phyloP scores from a whole-genome alignment of 2,329 filamentous ascomycete species.

The Zopfia rhizophila region DNA sequence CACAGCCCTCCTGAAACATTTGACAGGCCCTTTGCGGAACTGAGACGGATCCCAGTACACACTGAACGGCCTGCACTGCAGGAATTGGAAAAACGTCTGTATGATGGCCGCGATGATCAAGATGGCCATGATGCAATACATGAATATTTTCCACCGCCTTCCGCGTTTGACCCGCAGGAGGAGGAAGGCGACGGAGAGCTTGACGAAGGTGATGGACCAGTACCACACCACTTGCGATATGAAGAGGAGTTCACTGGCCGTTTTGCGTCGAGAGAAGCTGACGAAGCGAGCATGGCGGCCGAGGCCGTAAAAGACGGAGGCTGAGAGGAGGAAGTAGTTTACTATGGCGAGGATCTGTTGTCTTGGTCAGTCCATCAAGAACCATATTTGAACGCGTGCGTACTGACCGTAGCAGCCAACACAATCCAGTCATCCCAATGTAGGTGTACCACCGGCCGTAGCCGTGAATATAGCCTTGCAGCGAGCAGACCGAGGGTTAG shows the following conservation, averaged over 20 bases:
- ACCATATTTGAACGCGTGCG: neutral
- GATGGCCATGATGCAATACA: constrained; percentile 28
- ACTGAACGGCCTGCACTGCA: constrained; percentile 37
- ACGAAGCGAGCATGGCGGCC: constrained; percentile 36
- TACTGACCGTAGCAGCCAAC: constrained; percentile 29
- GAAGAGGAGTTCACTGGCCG: constrained; percentile 35
- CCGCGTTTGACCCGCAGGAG: constrained; percentile 35
- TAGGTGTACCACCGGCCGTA: constrained; percentile 19
- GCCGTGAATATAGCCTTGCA: constrained; percentile 33
- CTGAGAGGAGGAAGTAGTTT: constrained; percentile 30
- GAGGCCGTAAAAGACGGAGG: constrained; percentile 32
- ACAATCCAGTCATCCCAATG: constrained; percentile 36
- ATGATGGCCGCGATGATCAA: constrained; percentile 26
- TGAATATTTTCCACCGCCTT: constrained; percentile 31
- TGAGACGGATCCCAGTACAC: constrained; percentile 37
- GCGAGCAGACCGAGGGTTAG: constrained; percentile 27
- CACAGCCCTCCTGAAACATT: constrained; percentile 23
- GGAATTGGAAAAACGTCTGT: constrained; percentile 36
- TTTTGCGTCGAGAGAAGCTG: constrained; percentile 19
- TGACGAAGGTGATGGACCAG: constrained; percentile 37
- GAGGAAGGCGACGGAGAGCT: constrained; percentile 35
- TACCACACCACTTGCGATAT: constrained; percentile 38
- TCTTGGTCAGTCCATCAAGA: neutral
- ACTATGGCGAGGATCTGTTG: constrained; percentile 30
- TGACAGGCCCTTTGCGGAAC: constrained; percentile 14